Base-by-base conservation (phyloP, 2,329 filamentous ascomycete species). In the Tricladium varicosporioides region DNA sequence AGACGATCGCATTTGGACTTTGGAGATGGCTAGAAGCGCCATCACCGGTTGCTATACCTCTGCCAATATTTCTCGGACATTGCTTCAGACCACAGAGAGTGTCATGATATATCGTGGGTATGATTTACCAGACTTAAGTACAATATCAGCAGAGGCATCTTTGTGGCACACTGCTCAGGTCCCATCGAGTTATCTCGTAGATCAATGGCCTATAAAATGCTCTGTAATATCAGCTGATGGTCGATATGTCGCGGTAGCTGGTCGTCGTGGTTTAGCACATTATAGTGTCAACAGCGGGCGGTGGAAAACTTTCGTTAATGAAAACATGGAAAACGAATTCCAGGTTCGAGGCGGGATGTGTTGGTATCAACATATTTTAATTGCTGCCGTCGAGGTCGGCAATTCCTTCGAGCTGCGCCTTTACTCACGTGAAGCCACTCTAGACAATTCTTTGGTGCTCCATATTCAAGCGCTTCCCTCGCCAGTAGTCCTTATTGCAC, bases 341-440 rank as follows among this genome's bases (percentile, higher is more conserved):
- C 85, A 91, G 19, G 91, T 99, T 13, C 82, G 92, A 61, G 94
- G 94, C 49, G 94, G 94, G 5, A 96, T 99, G 92, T 97, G 93
- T 71, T 99, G 94, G 94, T 92, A 96, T 70, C 92, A 96, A 64
- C 93, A 99, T 73, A 89, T 97, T 32, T 79, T 99, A 15, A 90
- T 97, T 55, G 92, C 92, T 42, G 92, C 93, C 3, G 87, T 97
- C n/a, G 94, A 99, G 72, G 86, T 85, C 53, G 89, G 89, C 64
- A 83, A 86, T 63, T 86, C 86, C 18, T 92, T 92, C 67, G 89
- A 96, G 76, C 75, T 99, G 50, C 89, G 94, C n/a, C 80, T 99
- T 14, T 97, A 93, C 72, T 96, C 93, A 1, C 85, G 95, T 56
- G 94, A 99, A 71, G 81, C 87, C 22, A 78, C 86, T 10, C 81